These are phyloP conservation scores for Castanea mollissima DNA, from an alignment of 306 rosid species.

Conservation along the genomic window DNA sequence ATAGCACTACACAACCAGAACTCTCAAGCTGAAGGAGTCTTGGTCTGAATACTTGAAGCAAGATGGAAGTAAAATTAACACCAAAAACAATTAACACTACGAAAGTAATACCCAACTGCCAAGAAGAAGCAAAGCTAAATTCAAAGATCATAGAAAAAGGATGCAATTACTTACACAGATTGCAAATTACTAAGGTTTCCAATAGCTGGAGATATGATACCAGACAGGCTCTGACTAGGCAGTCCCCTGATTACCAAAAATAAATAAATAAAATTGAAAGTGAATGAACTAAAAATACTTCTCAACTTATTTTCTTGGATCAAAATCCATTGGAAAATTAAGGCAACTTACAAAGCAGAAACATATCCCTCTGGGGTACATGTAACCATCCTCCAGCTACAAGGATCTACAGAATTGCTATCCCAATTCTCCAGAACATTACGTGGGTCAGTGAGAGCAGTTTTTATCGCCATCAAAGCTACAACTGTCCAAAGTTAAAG, in stretches of 20 bases:
- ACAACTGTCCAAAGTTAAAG: constrained; percentile 55
- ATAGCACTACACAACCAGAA: neutral
- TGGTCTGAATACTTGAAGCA: neutral
- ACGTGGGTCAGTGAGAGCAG: constrained; percentile 72
- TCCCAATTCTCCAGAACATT: constrained; percentile 96
- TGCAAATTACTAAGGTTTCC: constrained; percentile 85
- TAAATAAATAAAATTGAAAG: constrained; percentile 13
- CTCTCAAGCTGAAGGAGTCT: neutral
- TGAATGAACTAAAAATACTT: neutral
- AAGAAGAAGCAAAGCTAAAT: neutral
- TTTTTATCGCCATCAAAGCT: constrained; percentile 86
- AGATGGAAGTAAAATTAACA: neutral
- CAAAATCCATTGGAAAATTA: constrained; percentile 12
- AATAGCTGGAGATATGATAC: constrained; percentile 73
- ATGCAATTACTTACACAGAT: constrained; percentile 69
- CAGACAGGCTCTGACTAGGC: constrained; percentile 97
- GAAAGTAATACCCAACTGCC: neutral
- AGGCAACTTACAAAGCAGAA: constrained; percentile 65
- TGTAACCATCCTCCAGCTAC: constrained; percentile 99
- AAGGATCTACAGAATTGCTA: constrained; percentile 91
- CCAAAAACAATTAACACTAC: neutral
- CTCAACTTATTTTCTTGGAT: constrained; percentile 1
- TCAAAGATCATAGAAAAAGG: neutral
- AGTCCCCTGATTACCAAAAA: constrained; percentile 59
- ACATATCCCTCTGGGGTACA: constrained; percentile 86